Evolutionary conservation across 441 rosid species (phyloP).

Genomic region (Pelargonium australe): DNA sequence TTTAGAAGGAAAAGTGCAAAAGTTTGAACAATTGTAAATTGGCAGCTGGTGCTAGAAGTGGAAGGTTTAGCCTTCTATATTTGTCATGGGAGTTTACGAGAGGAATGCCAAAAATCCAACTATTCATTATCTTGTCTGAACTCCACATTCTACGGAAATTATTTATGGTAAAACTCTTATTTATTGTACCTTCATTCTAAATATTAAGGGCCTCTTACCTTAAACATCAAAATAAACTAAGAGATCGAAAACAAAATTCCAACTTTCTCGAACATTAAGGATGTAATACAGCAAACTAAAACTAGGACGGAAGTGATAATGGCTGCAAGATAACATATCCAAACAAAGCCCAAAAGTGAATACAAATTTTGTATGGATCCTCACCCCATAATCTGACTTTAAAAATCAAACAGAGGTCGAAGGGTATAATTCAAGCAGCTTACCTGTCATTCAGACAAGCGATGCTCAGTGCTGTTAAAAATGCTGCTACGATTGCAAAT

Average conservation of each 20-base stretch:
- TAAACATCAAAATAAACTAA: not conserved
- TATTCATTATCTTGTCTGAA: no score
- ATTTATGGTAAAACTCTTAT: not conserved
- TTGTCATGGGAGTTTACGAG: no score
- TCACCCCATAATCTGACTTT: not conserved
- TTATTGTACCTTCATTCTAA: not conserved
- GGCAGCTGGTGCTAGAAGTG: no score
- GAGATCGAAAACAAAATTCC: not conserved
- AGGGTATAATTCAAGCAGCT: not conserved
- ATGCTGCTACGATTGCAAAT: constrained; percentile 32
- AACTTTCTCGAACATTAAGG: not conserved
- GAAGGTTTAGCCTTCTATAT: no score
- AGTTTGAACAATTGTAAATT: no score
- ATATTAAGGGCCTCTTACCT: not conserved
- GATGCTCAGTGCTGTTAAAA: constrained; percentile 31
- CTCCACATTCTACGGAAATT: no score
- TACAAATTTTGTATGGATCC: not conserved
- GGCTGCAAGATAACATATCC: not conserved
- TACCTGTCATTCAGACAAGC: constrained; percentile 44
- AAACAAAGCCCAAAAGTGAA: not conserved
- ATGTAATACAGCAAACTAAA: not conserved
- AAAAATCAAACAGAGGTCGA: not conserved
- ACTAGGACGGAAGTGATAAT: not conserved
- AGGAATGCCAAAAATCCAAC: no score
- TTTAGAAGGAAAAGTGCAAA: no score